Evolutionary conservation across 2,329 filamentous ascomycete species (phyloP).

Genomic region (Trichoderma hamatum): DNA sequence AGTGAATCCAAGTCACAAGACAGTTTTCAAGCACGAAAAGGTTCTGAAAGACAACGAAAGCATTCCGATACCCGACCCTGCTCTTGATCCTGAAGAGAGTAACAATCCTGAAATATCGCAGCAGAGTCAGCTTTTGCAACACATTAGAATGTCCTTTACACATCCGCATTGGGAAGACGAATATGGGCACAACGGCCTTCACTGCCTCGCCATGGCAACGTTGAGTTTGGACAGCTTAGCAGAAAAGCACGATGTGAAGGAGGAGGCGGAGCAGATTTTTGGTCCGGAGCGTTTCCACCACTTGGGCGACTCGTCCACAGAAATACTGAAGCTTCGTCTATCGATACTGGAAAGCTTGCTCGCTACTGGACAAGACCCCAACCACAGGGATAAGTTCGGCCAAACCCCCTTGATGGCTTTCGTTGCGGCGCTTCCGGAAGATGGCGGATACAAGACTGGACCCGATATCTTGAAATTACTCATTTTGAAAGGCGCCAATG

Average conservation of each 20-base stretch:
- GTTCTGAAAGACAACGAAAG: slow-evolving; percentile 6
- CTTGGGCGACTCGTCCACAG: slow-evolving; percentile 41
- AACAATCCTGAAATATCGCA: slow-evolving; percentile 22
- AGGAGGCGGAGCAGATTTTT: background rate
- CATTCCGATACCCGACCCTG: slow-evolving; percentile 13
- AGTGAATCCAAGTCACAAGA: background rate
- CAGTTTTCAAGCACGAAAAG: background rate
- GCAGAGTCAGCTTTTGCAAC: slow-evolving; percentile 34
- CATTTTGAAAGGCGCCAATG: slow-evolving; percentile 46
- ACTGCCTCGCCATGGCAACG: slow-evolving; percentile 60
- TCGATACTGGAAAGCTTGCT: slow-evolving; percentile 40
- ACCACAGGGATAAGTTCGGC: slow-evolving; percentile 56
- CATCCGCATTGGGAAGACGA: slow-evolving; percentile 36
- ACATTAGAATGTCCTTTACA: slow-evolving; percentile 28
- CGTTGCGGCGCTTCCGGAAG: slow-evolving; percentile 52
- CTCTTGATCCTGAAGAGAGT: background rate
- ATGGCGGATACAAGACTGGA: slow-evolving; percentile 53
- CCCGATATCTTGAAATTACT: slow-evolving; percentile 51
- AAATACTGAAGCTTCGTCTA: slow-evolving; percentile 37
- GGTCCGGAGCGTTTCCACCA: slow-evolving; percentile 33
- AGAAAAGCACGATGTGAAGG: slow-evolving; percentile 35
- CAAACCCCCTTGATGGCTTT: slow-evolving; percentile 61
- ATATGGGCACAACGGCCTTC: slow-evolving; percentile 57
- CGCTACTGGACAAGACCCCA: slow-evolving; percentile 47
- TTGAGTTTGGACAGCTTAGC: slow-evolving; percentile 46